Base-by-base conservation (phyloP, 2,329 filamentous ascomycete species). In the Monosporascus cannonballus region DNA sequence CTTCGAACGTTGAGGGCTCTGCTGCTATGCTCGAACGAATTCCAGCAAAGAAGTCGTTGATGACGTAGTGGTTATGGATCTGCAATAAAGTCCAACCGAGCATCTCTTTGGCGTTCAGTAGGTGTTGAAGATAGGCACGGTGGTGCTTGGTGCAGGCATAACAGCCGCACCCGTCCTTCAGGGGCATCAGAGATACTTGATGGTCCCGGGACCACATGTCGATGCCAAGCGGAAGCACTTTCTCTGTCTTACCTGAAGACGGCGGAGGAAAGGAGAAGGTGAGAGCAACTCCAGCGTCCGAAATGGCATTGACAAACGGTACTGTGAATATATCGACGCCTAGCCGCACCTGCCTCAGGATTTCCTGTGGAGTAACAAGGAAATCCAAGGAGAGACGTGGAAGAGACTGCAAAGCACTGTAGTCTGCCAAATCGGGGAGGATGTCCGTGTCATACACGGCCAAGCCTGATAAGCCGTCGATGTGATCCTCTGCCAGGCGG, bases 31-130 rank as follows among this genome's bases (percentile, higher is more conserved):
- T 84, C 2, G 70, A 66, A 20, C 93, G 83, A 6, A 96, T 75
- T 0, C 76, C 80, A 0, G 74, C 69, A 68, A 97, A 96, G 73
- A 97, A 96, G 0, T 72, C 63, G 46, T 81, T 78, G 50, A 96
- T 70, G 7, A 87, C 72, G 55, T 85, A 78, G 67, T 95, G 85
- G 67, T 99, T 99, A 72, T 99, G 94, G 3, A 96, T 79, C 68
- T 97, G 93, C 7, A 99, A 77, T 7, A 99, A 77, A 0, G 87
- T 89, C 94, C 94, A 99, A 24, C 87, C 93, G 4, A 96, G 83
- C 94, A 99, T 97, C 71, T 99, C 94, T 65, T 92, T 95, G 1
- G 94, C 91, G 47, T 83, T 79, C 6, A 99, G 81, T 1, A 97
- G 78, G 69, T 99, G 94, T 59, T 91, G 87, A 37, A 99, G 66